Evolutionary conservation across 1,284 basidiomycete genomes (phyloP).

Genomic region (Trichosporon sp.): DNA sequence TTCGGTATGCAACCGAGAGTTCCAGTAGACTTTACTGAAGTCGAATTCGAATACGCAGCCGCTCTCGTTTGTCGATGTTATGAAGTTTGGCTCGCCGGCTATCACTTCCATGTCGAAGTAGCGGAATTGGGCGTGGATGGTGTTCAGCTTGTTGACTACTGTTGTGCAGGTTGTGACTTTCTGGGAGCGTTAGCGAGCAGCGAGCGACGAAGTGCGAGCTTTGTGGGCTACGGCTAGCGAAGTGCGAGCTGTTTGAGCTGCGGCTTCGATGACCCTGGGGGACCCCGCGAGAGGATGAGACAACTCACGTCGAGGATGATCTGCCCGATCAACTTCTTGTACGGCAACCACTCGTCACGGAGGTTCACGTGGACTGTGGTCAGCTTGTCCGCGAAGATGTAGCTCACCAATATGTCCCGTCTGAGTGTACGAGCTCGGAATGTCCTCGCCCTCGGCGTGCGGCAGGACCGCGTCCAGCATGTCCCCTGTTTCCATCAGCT

Average conservation of each 20-base stretch:
- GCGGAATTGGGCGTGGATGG: slow-evolving; percentile 79
- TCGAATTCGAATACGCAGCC: slow-evolving; percentile 88
- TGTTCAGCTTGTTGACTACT: slow-evolving; percentile 92
- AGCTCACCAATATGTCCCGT: slow-evolving; percentile 81
- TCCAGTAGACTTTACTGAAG: slow-evolving; percentile 96
- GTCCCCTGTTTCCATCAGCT: slow-evolving; percentile 58
- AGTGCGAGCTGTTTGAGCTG: no score
- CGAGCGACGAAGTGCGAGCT: not conserved
- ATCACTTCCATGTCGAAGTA: slow-evolving; percentile 97
- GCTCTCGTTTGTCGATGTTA: slow-evolving; percentile 79
- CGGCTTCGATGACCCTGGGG: no score
- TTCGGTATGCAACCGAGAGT: slow-evolving; percentile 86
- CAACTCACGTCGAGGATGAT: slow-evolving; percentile 76
- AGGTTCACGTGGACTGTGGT: slow-evolving; percentile 75
- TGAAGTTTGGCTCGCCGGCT: slow-evolving; percentile 78
- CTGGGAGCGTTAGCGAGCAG: slow-evolving; percentile 48
- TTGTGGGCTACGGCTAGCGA: no score
- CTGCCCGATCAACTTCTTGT: slow-evolving; percentile 83
- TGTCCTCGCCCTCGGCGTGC: slow-evolving; percentile 63
- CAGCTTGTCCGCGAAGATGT: not conserved
- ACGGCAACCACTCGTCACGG: slow-evolving; percentile 82
- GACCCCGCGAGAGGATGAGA: not conserved
- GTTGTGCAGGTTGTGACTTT: slow-evolving; percentile 77
- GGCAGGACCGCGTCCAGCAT: slow-evolving; percentile 75
- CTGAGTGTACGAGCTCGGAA: slow-evolving; percentile 79